Percentiles rank a stretch among this genome's conserved stretches.
Evolutionary conservation across 176 grass and related monocot genomes (phyloP).

Genomic region (Zizania latifolia): DNA sequence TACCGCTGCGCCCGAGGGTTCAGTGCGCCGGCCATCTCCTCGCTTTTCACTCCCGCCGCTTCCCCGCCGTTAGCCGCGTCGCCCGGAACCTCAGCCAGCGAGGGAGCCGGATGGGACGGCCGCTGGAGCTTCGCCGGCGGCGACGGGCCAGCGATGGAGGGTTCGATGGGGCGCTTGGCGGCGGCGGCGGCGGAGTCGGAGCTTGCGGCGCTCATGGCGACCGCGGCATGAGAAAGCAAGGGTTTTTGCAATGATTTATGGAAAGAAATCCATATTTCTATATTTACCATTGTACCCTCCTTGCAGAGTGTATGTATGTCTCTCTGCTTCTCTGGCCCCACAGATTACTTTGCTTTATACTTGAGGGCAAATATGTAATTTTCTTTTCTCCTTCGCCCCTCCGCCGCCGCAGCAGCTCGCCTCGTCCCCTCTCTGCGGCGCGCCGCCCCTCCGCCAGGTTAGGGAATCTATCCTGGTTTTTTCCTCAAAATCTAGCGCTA

Average conservation of each 20-base stretch:
- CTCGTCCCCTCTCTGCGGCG: too few relatives aligned
- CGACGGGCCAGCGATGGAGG: background rate
- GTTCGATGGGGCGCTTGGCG: conserved; percentile 24
- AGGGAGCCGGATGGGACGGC: conserved; percentile 4
- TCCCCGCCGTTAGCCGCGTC: background rate
- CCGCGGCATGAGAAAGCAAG: background rate
- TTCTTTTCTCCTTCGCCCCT: too few relatives aligned
- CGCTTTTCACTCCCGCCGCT: background rate
- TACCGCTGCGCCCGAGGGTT: conserved; percentile 74
- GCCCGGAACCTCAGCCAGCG: background rate
- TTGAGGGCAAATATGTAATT: too few relatives aligned
- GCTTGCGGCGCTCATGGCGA: conserved; percentile 35
- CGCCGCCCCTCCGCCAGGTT: background rate
- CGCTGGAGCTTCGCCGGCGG: conserved; percentile 32
- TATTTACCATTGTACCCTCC: background rate
- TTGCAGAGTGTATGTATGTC: too few relatives aligned
- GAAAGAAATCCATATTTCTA: background rate
- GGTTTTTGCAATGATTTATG: conserved; percentile 8
- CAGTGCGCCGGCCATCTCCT: conserved; percentile 19
- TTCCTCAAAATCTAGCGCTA: background rate
- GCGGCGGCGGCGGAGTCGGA: background rate
- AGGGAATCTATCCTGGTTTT: background rate
- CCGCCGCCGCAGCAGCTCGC: background rate
- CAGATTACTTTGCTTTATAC: too few relatives aligned
- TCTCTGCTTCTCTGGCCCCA: too few relatives aligned